Conservation (phyloP, 768 basidiomycete genomes). For the Trametopsis cervina region DNA sequence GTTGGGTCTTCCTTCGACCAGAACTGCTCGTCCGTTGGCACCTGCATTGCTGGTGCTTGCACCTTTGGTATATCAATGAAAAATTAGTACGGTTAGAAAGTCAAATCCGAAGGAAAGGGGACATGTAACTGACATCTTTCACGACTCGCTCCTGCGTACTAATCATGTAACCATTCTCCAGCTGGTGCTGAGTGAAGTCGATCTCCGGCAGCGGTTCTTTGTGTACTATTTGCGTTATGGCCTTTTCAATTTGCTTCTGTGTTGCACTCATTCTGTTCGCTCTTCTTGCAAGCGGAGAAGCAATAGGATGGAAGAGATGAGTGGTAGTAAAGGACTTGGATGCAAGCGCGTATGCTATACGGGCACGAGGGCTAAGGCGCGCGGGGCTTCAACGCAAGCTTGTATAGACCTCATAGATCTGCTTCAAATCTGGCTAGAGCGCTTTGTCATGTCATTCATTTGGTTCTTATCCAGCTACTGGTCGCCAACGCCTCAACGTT, state of each 20-base stretch:
- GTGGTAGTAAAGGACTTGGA: slow-evolving; percentile 14
- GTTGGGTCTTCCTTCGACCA: slow-evolving; percentile 76
- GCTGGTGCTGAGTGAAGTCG: slow-evolving; percentile 88
- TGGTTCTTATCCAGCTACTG: no score
- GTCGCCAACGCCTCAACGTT: no score
- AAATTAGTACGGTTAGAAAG: not conserved
- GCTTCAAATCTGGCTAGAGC: not conserved
- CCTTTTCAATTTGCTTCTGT: slow-evolving; percentile 53
- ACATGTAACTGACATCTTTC: slow-evolving; percentile 33
- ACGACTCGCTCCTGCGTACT: slow-evolving; percentile 94
- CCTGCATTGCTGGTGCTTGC: slow-evolving; percentile 93
- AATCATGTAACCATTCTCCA: slow-evolving; percentile 88
- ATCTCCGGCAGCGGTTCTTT: slow-evolving; percentile 49
- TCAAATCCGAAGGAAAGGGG: not conserved
- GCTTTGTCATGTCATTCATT: not conserved
- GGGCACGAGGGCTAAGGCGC: slow-evolving; percentile 9
- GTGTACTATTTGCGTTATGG: slow-evolving; percentile 56
- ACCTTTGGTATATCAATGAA: slow-evolving; percentile 44
- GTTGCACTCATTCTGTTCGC: slow-evolving; percentile 20
- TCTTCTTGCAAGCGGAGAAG: slow-evolving; percentile 10
- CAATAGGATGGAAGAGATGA: slow-evolving; percentile 4
- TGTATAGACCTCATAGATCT: not conserved
- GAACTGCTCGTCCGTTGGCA: slow-evolving; percentile 92
- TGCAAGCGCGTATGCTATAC: slow-evolving; percentile 4
- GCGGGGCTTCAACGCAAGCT: slow-evolving; percentile 9